These are phyloP conservation scores for Neurospora sp. DNA, from an alignment of 2,329 filamentous ascomycete species.

Conservation along the genomic window DNA sequence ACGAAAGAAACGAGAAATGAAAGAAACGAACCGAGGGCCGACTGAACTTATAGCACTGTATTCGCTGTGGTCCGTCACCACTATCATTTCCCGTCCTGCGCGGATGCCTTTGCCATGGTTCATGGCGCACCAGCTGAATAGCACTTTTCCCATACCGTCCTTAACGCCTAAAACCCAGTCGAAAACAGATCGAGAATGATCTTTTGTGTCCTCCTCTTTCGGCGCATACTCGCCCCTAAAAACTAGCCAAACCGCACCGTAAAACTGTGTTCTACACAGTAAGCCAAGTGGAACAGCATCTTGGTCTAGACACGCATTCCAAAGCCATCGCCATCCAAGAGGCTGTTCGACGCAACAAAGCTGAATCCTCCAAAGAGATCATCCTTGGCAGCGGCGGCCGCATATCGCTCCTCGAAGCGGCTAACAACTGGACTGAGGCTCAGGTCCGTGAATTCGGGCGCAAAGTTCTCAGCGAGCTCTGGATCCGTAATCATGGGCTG, in stretches of 20 bases:
- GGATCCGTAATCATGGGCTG: slow-evolving; percentile 91
- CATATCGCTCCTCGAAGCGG: slow-evolving; percentile 28
- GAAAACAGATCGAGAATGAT: not conserved
- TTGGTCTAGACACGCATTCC: slow-evolving; percentile 4
- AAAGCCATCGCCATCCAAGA: slow-evolving; percentile 41
- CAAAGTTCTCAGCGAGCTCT: slow-evolving; percentile 93
- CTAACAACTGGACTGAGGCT: slow-evolving; percentile 63
- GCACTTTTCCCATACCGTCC: not conserved
- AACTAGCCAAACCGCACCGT: not conserved
- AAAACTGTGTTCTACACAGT: not conserved
- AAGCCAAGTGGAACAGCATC: not conserved
- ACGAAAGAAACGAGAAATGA: not conserved
- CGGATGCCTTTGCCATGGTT: not conserved
- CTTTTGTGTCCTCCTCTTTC: not conserved
- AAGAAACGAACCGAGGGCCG: not conserved
- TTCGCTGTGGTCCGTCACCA: not conserved
- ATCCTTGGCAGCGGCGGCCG: slow-evolving; percentile 30
- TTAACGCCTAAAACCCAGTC: not conserved
- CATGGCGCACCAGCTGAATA: not conserved
- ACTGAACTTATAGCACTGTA: not conserved
- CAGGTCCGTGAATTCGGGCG: slow-evolving; percentile 80
- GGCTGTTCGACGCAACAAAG: slow-evolving; percentile 49
- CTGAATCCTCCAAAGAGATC: slow-evolving; percentile 55
- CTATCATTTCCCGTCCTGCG: not conserved
- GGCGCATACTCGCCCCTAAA: not conserved